A percentile compares a stretch with the other conserved stretches of the same genome.
Conservation (phyloP, 1,284 basidiomycete genomes). For the Phellopilus nigrolimitatus region DNA sequence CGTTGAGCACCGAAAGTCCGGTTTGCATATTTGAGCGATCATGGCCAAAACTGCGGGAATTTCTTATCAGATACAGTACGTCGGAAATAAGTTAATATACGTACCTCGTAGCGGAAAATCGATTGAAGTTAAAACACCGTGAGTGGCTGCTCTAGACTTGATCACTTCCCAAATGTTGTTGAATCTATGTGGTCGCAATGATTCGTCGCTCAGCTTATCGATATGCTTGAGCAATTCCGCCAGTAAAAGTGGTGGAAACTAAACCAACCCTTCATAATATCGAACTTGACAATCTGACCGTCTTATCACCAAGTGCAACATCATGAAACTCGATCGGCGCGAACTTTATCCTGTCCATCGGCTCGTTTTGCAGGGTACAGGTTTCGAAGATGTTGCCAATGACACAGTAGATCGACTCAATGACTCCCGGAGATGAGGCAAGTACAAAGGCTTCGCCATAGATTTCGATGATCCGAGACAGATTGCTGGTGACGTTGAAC, state of each 20-base stretch:
- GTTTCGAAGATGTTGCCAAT: conserved; percentile 71
- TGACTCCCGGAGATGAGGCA: conserved; percentile 54
- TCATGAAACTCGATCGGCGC: conserved; percentile 54
- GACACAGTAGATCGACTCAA: conserved; percentile 65
- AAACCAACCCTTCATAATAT: conserved; percentile 76
- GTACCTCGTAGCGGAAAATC: conserved; percentile 85
- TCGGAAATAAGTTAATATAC: conserved; percentile 26
- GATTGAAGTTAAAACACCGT: conserved; percentile 56
- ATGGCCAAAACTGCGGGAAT: conserved; percentile 65
- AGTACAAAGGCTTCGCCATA: conserved; percentile 77
- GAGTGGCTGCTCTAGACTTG: conserved; percentile 55
- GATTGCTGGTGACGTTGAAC: too few relatives aligned
- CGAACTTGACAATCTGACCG: conserved; percentile 68
- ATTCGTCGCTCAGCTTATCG: too few relatives aligned
- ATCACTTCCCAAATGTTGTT: conserved; percentile 60
- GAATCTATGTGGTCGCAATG: too few relatives aligned
- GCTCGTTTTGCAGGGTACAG: conserved; percentile 58
- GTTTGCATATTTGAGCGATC: conserved; percentile 93
- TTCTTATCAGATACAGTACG: too few relatives aligned
- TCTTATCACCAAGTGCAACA: conserved; percentile 57
- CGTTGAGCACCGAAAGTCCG: conserved; percentile 97
- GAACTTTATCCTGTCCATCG: conserved; percentile 65
- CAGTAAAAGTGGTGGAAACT: conserved; percentile 89
- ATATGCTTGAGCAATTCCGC: too few relatives aligned
- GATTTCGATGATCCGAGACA: too few relatives aligned